Base-by-base conservation (phyloP, 176 grass and related monocot species). In the Typha latifolia region DNA sequence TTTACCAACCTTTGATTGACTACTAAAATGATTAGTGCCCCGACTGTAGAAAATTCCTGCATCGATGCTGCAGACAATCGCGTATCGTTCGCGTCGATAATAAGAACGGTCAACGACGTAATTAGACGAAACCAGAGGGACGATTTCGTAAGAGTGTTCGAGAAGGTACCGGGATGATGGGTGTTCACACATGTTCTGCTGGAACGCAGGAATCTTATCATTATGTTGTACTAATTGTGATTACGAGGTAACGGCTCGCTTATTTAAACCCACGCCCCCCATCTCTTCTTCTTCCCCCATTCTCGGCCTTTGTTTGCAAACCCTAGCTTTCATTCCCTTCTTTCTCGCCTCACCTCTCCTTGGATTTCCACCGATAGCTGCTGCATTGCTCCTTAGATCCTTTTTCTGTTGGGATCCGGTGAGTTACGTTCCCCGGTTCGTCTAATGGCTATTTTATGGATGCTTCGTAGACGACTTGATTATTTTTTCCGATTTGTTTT, bases 231-330 rank as follows among this genome's bases (percentile, higher is more conserved):
- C 34, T 37, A 37, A 37, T 37, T 37, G 4, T 37, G 34, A 0
- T 43, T 43, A 9, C 9, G 37, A 31, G 16, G 48, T 15, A 69
- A 70, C 75, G 53, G 18, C 66, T 78, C 52, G 49, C 37, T 64
- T 78, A 78, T 78, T 69, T 64, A 78, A 64, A 70, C 75, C 66
- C 24, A 10, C 56, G 27, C 47, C 20, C 4, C 75, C 62, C n/a
- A 49, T 70, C 66, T 51, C 23, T 69, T 78, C 69, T 3, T 32
- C 55, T 23, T 78, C 75, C 66, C 66, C 53, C 37, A 4, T 23
- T 49, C 19, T 69, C 65, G 12, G 49, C 14, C 34, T 78, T 67
- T 51, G 21, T 3, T 56, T 8, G 16, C 14, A 56, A 56, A 56
- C 51, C 51, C 51, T 56, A 56, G 51, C 14, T 52, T 52, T 52